phyloP scores from a whole-genome alignment of 208 protist genomes.

The Trypanosomatidae sp. region DNA sequence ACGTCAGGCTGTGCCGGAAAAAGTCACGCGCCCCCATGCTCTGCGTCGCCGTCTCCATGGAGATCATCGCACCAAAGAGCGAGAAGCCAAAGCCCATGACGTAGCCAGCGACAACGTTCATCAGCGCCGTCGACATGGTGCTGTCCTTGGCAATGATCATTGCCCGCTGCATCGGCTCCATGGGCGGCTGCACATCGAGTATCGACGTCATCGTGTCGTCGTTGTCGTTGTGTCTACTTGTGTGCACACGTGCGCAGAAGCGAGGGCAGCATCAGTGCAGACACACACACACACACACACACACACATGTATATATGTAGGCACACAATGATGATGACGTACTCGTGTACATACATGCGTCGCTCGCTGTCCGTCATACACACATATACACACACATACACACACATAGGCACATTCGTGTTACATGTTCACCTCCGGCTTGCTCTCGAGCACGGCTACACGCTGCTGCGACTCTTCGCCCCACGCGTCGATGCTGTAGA shows the following conservation, averaged over 20 bases:
- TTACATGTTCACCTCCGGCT: constrained; percentile 30
- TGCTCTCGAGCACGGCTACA: constrained; percentile 65
- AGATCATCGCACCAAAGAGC: constrained; percentile 82
- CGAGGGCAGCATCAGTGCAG: not conserved
- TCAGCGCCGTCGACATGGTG: constrained; percentile 34
- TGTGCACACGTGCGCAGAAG: not conserved
- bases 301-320: not conserved
- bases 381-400: not conserved
- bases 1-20: constrained; percentile 64
- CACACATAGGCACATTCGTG: not conserved
- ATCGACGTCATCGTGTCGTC: constrained; percentile 24
- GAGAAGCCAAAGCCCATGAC: constrained; percentile 81
- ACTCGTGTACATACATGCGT: not conserved
- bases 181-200: constrained; percentile 40
- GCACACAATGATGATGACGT: not conserved
- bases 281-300: constrained; percentile 3
- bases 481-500: constrained; percentile 41
- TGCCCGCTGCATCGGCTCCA: constrained; percentile 48
- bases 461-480: constrained; percentile 79
- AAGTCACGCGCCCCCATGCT: constrained; percentile 83
- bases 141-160: constrained; percentile 46
- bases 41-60: constrained; percentile 72
- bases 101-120: constrained; percentile 71
- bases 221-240: not conserved
- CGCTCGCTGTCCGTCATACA: not conserved